These are phyloP conservation scores for Saccharomyces hybrid DNA, from an alignment of 1,139 yeast genomes.

Conservation along the genomic window DNA sequence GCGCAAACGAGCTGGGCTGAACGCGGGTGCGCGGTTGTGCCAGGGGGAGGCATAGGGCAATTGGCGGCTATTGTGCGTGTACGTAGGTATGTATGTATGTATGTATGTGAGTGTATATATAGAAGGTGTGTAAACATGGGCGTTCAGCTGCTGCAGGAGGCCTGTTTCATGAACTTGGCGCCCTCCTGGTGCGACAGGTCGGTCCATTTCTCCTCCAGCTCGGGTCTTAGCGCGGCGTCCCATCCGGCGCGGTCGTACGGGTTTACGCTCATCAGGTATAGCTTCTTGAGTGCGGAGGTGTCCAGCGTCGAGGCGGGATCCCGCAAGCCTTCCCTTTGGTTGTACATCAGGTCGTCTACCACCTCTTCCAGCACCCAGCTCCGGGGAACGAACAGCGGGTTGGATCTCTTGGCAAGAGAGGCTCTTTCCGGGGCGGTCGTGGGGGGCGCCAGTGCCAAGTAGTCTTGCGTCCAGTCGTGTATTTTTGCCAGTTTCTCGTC, in stretches of 20 bases:
- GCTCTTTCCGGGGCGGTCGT: slow-evolving; percentile 34
- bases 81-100: background rate
- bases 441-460: slow-evolving; percentile 35
- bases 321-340: slow-evolving; percentile 28
- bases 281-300: slow-evolving; percentile 40
- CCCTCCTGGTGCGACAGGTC: slow-evolving; percentile 37
- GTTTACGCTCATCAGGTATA: slow-evolving; percentile 53
- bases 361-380: slow-evolving; percentile 87
- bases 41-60: too few relatives aligned
- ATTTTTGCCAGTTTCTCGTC: slow-evolving; percentile 31
- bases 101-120: background rate
- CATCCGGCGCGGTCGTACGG: slow-evolving; percentile 55
- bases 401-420: slow-evolving; percentile 40
- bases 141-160: slow-evolving; percentile 54
- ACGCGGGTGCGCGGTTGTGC: too few relatives aligned
- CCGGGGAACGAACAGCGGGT: slow-evolving; percentile 78
- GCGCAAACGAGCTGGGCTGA: too few relatives aligned
- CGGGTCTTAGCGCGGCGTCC: slow-evolving; percentile 53
- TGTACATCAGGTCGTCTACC: slow-evolving; percentile 38
- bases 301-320: slow-evolving; percentile 18
- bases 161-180: slow-evolving; percentile 50
- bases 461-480: slow-evolving; percentile 34
- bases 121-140: background rate
- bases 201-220: slow-evolving; percentile 50
- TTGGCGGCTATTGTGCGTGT: too few relatives aligned